Base-by-base conservation (phyloP, 768 basidiomycete genomes). In the Tephrocybe sp. region DNA sequence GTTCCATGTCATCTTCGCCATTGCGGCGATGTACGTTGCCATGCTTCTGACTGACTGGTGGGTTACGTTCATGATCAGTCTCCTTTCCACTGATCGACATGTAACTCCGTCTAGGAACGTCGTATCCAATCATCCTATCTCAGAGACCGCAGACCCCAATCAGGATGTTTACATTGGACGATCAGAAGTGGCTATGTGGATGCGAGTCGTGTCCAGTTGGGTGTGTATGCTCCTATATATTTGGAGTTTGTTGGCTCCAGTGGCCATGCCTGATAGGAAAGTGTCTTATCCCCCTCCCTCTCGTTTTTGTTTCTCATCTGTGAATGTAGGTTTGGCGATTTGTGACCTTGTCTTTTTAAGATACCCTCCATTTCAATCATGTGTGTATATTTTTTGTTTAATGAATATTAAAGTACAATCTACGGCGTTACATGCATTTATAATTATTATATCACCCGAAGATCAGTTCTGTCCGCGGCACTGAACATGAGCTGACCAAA, bases 121-220 rank as follows among this genome's bases (percentile, higher is more conserved):
- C 37, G 81, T 89, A 19, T 82, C 80, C 49, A 82, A 79, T 56
- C 66, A 71, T 39, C 79, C 72, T 23, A 67, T 76, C 12, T 66
- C 65, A 31, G 73, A 73, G 7, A 66, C 74, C 37, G 63, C 62
- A 0, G 76, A 82, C 52, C 77, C 82, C n/a, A 75, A 81, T 47
- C 71, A 79, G 36, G 82, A 88, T 53, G 86, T 97, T 31, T 91
- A 92, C 66, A 98, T 98, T 41, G 97, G 97, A 15, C 84, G 94
- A 30, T 94, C 92, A 4, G 91, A 94, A 64, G 86, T 89, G 8
- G 94, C 97, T 3, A 98, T 99, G 95, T 99, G 97, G 97, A 97
- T 97, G 91, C 77, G 97, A 3, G 81, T 98, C 25, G 89, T 98
- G 39, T 94, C 91, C 24, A 90, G 90, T 55, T 99, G 95, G 95